Conservation (phyloP, 805 yeast genomes). For the Metschnikowia vanudenii region DNA sequence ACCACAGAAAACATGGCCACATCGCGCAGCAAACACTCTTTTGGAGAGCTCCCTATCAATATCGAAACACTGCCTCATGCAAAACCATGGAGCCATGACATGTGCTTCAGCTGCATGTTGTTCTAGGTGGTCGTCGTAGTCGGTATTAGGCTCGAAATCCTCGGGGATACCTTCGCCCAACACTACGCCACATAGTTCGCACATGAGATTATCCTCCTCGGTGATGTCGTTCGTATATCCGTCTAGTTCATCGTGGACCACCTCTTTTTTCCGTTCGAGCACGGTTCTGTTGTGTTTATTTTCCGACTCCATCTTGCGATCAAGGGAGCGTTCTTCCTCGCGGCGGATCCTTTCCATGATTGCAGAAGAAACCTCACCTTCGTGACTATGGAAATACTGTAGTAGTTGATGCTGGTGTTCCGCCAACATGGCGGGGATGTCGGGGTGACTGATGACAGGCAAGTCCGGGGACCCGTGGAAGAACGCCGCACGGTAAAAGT, state of each 20-base stretch:
- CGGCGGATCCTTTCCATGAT: conserved; percentile 41
- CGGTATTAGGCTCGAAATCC: conserved; percentile 39
- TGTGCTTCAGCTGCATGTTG: conserved; percentile 25
- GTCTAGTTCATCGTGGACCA: conserved; percentile 22
- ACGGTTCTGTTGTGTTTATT: conserved; percentile 29
- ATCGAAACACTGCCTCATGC: conserved; percentile 46
- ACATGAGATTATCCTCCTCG: conserved; percentile 22
- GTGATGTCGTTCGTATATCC: conserved; percentile 35
- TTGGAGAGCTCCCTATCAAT: conserved; percentile 61
- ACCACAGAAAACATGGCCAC: conserved; percentile 90
- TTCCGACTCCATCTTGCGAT: conserved; percentile 32
- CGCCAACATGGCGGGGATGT: conserved; percentile 9
- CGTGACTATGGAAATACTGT: conserved; percentile 4
- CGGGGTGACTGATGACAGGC: conserved; percentile 1
- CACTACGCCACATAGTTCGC: conserved; percentile 69
- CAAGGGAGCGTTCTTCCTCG: conserved; percentile 39
- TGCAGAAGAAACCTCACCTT: conserved; percentile 21
- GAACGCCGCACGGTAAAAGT: conserved; percentile 1
- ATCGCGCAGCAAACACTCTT: conserved; percentile 59
- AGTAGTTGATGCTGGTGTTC: conserved; percentile 9
- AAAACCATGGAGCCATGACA: conserved; percentile 68
- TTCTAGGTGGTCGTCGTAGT: conserved; percentile 29
- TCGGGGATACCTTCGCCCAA: conserved; percentile 74
- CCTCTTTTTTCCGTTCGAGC: conserved; percentile 29
- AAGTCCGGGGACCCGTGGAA: neutral